Evolutionary conservation across 1,284 basidiomycete species (phyloP).

Genomic region (Peniophora sp.): DNA sequence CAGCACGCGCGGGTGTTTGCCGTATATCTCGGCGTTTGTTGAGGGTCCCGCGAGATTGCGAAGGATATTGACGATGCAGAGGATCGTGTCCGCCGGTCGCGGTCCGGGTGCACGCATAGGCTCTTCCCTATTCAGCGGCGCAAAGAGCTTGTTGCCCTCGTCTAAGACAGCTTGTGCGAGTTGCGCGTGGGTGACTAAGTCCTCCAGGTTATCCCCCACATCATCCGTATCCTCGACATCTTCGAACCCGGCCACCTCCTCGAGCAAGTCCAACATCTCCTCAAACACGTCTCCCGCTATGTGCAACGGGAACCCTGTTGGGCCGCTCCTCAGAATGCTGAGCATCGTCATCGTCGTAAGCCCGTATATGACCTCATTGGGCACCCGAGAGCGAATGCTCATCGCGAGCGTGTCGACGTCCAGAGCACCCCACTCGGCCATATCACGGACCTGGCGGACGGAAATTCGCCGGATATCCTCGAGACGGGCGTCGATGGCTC

Average conservation of each 20-base stretch:
- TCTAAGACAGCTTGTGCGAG: slow-evolving; percentile 54
- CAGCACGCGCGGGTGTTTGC: slow-evolving; percentile 57
- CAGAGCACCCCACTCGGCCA: slow-evolving; percentile 78
- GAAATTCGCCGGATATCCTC: slow-evolving; percentile 44
- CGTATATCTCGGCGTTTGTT: slow-evolving; percentile 70
- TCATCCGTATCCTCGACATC: slow-evolving; percentile 32
- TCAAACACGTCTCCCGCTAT: slow-evolving; percentile 80
- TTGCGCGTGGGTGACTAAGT: slow-evolving; percentile 55
- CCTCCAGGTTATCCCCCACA: slow-evolving; percentile 19
- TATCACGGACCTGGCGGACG: slow-evolving; percentile 54
- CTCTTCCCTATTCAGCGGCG: slow-evolving; percentile 43
- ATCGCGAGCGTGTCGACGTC: slow-evolving; percentile 87
- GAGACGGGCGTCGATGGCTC: slow-evolving; percentile 71
- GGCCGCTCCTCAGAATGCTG: slow-evolving; percentile 58
- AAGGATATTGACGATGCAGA: slow-evolving; percentile 74
- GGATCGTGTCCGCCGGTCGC: slow-evolving; percentile 62
- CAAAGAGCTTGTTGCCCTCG: slow-evolving; percentile 49
- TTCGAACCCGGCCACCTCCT: slow-evolving; percentile 68
- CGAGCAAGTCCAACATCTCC: slow-evolving; percentile 82
- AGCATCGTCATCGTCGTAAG: slow-evolving; percentile 86
- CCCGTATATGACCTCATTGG: slow-evolving; percentile 82
- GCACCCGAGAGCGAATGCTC: slow-evolving; percentile 82
- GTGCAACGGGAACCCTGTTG: slow-evolving; percentile 64
- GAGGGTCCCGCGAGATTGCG: slow-evolving; percentile 75
- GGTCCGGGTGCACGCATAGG: slow-evolving; percentile 42